Evolutionary conservation across 2,329 filamentous ascomycete species (phyloP).

Genomic region (Diaporthe helianthi): DNA sequence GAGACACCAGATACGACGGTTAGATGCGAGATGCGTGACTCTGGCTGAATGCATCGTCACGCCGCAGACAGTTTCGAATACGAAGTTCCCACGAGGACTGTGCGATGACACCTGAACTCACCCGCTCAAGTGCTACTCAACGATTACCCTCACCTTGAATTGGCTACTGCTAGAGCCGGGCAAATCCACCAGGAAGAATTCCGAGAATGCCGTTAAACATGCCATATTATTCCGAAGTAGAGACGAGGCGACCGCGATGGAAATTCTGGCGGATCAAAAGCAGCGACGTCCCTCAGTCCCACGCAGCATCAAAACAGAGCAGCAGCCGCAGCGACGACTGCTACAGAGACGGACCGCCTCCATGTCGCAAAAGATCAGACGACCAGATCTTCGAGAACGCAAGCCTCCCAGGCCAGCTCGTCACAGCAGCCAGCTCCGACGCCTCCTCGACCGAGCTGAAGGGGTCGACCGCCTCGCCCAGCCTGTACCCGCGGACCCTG

Average conservation of each 20-base stretch:
- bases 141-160: too few relatives aligned
- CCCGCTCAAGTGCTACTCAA: too few relatives aligned
- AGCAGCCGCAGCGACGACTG: not conserved
- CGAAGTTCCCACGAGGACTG: not conserved
- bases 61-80: not conserved
- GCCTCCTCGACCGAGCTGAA: conserved; percentile 6
- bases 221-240: not conserved
- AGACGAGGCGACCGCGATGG: not conserved
- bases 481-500: not conserved
- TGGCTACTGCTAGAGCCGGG: not conserved
- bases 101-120: conserved; percentile 2
- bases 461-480: not conserved
- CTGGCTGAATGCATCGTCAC: not conserved
- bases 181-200: not conserved
- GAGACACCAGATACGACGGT: not conserved
- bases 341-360: not conserved
- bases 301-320: not conserved
- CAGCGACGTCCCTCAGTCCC: not conserved
- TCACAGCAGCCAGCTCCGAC: not conserved
- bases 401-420: not conserved
- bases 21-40: not conserved
- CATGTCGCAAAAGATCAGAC: too few relatives aligned
- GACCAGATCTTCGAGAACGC: not conserved
- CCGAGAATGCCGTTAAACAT: not conserved
- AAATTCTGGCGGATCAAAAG: not conserved